Conservation (phyloP, 768 basidiomycete genomes). For the Tubosaeta sp. region DNA sequence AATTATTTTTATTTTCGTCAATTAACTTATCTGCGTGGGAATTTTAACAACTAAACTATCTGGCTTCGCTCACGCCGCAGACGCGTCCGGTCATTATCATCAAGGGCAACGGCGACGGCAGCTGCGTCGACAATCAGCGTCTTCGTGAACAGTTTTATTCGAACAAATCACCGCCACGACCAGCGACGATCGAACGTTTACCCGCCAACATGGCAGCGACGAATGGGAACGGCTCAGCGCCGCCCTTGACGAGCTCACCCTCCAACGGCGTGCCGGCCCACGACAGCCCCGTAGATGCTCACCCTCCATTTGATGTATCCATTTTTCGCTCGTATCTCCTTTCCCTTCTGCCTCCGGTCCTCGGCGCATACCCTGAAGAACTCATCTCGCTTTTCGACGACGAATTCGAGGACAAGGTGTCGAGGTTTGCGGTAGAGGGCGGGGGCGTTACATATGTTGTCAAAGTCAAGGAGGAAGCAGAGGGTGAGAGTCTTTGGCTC, state of each 20-base stretch:
- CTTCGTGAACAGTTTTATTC: not conserved
- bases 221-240: conserved; percentile 21
- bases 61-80: not conserved
- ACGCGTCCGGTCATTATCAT: conserved; percentile 26
- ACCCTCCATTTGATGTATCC: conserved; percentile 57
- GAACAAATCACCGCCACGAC: conserved; percentile 7
- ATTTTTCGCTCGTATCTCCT: conserved; percentile 70
- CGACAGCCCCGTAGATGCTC: conserved; percentile 35
- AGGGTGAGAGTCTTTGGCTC: conserved; percentile 49
- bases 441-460: conserved; percentile 80
- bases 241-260: conserved; percentile 26
- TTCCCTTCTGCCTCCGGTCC: conserved; percentile 70
- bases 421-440: conserved; percentile 70
- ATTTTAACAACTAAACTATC: conserved; percentile 9
- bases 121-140: conserved; percentile 6
- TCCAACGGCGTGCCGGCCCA: conserved; percentile 26
- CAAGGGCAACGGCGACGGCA: conserved; percentile 17
- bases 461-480: conserved; percentile 69
- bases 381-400: conserved; percentile 67
- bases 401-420: conserved; percentile 70
- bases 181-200: conserved; percentile 7
- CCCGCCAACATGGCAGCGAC: conserved; percentile 18
- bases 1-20: not conserved
- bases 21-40: conserved; percentile 20
- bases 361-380: conserved; percentile 68